Percentiles rank a stretch among this genome's conserved stretches.
Conservation (phyloP, 257 asterid species). For the Anisodus tanguticus region DNA sequence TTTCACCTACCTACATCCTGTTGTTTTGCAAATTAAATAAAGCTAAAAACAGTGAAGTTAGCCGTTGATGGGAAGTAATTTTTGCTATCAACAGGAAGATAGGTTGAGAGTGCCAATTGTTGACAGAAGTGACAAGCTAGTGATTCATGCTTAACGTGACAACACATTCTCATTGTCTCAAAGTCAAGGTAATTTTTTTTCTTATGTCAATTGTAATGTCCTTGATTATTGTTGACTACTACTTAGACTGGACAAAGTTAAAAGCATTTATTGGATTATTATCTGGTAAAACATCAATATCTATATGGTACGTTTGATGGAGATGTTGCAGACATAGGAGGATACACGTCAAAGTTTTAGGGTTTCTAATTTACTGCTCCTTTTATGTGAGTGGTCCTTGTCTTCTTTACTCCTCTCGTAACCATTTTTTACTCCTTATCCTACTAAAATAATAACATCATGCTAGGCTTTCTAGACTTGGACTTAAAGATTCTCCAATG, state of each 20-base stretch:
- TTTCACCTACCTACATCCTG: not conserved
- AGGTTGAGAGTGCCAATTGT: not conserved
- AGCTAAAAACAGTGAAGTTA: not conserved
- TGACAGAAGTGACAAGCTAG: not conserved
- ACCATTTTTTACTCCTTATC: not conserved
- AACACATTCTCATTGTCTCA: constrained; percentile 15
- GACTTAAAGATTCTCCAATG: not conserved
- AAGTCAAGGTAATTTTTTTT: constrained; percentile 7
- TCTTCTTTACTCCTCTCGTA: not conserved
- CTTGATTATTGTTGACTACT: not conserved
- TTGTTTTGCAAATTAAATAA: constrained; percentile 6
- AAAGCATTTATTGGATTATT: constrained; percentile 7
- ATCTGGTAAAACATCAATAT: constrained; percentile 22
- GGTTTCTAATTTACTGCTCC: constrained; percentile 30
- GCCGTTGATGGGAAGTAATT: not conserved
- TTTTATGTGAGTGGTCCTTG: constrained; percentile 22
- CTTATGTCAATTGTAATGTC: not conserved
- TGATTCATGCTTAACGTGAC: not conserved
- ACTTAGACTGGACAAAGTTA: not conserved
- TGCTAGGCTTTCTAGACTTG: not conserved
- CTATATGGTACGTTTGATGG: constrained; percentile 30
- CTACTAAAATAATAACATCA: not conserved
- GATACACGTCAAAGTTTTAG: constrained; percentile 41
- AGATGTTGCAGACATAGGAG: constrained; percentile 37
- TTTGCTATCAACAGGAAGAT: not conserved